phyloP scores from a whole-genome alignment of 2,329 filamentous ascomycete species.

The Chaetomium sp. region DNA sequence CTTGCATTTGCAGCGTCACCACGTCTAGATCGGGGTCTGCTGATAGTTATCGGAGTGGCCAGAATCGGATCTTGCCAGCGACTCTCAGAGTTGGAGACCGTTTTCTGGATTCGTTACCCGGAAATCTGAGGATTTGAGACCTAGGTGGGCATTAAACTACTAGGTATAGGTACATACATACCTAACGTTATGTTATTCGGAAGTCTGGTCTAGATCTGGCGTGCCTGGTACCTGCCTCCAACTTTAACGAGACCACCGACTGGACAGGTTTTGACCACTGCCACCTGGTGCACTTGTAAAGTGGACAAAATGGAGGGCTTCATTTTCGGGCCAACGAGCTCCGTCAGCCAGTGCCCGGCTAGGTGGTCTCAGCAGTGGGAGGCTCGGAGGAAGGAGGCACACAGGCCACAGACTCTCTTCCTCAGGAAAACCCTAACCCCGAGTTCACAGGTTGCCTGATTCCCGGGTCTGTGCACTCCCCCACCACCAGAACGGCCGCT shows the following conservation, averaged over 20 bases:
- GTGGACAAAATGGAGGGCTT: neutral
- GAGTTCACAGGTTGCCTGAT: neutral
- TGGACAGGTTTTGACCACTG: too few relatives aligned
- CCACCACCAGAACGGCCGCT: conserved; percentile 25
- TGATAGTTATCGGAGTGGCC: neutral
- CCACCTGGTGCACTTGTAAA: neutral
- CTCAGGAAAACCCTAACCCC: neutral
- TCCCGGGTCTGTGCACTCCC: conserved; percentile 25
- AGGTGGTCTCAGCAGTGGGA: too few relatives aligned
- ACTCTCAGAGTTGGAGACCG: neutral
- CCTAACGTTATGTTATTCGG: neutral
- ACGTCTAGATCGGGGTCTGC: neutral
- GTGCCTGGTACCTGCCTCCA: too few relatives aligned
- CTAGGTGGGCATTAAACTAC: neutral
- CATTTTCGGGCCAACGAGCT: neutral
- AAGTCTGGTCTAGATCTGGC: too few relatives aligned
- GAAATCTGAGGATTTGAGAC: neutral
- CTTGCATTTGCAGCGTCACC: neutral
- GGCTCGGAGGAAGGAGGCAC: too few relatives aligned
- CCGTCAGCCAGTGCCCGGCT: too few relatives aligned
- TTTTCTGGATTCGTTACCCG: neutral
- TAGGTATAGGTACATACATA: too few relatives aligned
- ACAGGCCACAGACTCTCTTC: too few relatives aligned
- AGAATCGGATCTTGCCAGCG: neutral
- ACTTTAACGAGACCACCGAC: too few relatives aligned